Evolutionary conservation across 2,329 filamentous ascomycete species (phyloP), one percentile per base, ranked within the genome.

Genomic region (Pyricularia grisea): DNA sequence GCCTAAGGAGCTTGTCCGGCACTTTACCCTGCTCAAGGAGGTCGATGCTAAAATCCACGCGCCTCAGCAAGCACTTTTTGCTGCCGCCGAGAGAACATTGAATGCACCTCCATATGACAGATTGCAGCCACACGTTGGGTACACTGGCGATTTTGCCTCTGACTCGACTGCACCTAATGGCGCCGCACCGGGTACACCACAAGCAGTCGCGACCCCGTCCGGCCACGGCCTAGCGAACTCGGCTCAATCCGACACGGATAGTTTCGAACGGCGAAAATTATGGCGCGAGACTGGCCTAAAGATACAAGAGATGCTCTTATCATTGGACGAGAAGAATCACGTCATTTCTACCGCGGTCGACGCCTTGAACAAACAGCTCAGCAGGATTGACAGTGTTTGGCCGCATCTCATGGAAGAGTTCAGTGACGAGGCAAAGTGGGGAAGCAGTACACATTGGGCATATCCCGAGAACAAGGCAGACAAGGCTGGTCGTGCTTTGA

Each of bases 251-350:
- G 84, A 87, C 72, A 81, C 82, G 50, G 82, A 82, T 73, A 90
- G 91, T 74, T 77, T 91, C 63, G 85, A 85, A 68, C 87, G 90
- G 72, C 88, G 92, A 72, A 87, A 91, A 74, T 83, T 94, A 61
- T 97, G 94, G 77, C 88, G 89, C 74, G 89, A 92, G 70, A 88
- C 94, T 68, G 90, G 93, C 55, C 85, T 88, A 74, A 90, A 91
- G 72, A 90, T 97, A 68, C 88, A 90, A 72, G 91, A 94, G 74
- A 91, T 98, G 83, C 88, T 98, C 64, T 88, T 93, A 66, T 94
- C 94, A 1, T 86, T 98, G 55, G 95, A 99, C 76, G 95, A 99
- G 80, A 99, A 99, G 81, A 97, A 97, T 73, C 94, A 97, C 74
- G 95, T 99, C 73, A 91, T 98, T 69, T 91, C 92, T 55, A 96